Percentiles rank a stretch among this genome's conserved stretches.
These are phyloP conservation scores for Pleurotus ostreatus DNA, from an alignment of 768 basidiomycete genomes.

Conservation along the genomic window DNA sequence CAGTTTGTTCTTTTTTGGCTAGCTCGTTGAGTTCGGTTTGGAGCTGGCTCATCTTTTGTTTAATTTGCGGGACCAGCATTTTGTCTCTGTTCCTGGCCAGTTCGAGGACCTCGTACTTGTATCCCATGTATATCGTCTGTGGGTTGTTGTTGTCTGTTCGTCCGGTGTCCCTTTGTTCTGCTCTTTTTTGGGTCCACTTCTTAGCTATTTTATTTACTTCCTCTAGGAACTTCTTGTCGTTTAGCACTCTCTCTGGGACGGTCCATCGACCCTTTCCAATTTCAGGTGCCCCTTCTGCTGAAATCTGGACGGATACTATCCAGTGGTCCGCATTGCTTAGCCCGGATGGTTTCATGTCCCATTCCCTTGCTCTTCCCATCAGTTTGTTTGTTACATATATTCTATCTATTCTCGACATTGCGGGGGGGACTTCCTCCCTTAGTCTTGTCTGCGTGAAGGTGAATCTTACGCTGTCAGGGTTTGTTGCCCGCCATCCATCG, in stretches of 20 bases:
- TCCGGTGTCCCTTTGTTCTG: too few species aligned
- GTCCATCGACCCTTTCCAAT: conserved; percentile 30
- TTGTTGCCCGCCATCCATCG: conserved; percentile 28
- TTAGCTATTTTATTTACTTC: conserved; percentile 6
- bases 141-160: too few species aligned
- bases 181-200: neutral
- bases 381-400: conserved; percentile 24
- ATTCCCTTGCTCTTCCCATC: conserved; percentile 14
- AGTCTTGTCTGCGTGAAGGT: conserved; percentile 19
- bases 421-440: conserved; percentile 8
- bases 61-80: too few species aligned
- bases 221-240: conserved; percentile 15
- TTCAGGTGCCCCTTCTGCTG: conserved; percentile 16
- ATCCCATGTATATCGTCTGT: too few species aligned
- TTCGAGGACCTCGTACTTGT: too few species aligned
- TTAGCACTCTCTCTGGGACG: conserved; percentile 16
- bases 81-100: too few species aligned
- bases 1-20: too few species aligned
- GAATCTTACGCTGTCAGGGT: conserved; percentile 17
- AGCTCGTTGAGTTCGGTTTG: too few species aligned
- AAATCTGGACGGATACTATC: conserved; percentile 20
- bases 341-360: conserved; percentile 17
- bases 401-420: conserved; percentile 27
- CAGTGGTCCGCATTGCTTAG: conserved; percentile 26
- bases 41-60: too few species aligned